These are phyloP conservation scores for Citropsis articulata DNA, from an alignment of 345 rosid genomes.

Conservation along the genomic window DNA sequence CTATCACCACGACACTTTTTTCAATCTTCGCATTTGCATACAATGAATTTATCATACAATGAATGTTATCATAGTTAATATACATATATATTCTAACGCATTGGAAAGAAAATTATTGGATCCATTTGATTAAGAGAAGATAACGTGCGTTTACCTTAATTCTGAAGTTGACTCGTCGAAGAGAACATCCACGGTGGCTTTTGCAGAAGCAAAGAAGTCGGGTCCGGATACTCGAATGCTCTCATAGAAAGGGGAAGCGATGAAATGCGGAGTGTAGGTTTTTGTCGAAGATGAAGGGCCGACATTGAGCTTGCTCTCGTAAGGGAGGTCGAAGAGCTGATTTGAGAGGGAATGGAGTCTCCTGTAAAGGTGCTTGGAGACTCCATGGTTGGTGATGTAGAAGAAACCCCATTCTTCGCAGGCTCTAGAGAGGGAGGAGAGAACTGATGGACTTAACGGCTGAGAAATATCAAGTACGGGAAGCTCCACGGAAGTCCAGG, in stretches of 20 bases:
- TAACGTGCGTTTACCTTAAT: constrained; percentile 9
- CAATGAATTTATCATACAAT: no score
- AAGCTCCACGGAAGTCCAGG: constrained; percentile 7
- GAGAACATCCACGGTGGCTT: constrained; percentile 3
- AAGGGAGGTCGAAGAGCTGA: constrained; percentile 16
- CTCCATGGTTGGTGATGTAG: constrained; percentile 22
- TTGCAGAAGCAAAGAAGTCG: constrained; percentile 20
- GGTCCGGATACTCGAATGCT: constrained; percentile 24
- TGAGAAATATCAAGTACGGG: constrained; percentile 19
- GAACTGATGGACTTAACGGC: constrained; percentile 12
- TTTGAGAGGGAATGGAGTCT: constrained; percentile 15
- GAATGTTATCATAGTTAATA: no score
- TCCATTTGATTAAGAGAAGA: neutral
- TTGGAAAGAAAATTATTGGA: neutral
- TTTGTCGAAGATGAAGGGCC: constrained; percentile 10
- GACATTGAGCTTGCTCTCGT: constrained; percentile 6
- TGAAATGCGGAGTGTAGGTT: constrained; percentile 23
- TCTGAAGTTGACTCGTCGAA: constrained; percentile 4
- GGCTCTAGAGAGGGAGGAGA: constrained; percentile 15
- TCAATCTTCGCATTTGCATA: no score
- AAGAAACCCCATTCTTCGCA: constrained; percentile 30
- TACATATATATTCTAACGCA: no score
- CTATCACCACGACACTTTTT: no score
- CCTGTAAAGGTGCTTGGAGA: constrained; percentile 16
- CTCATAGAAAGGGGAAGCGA: constrained; percentile 26